Base-by-base conservation (phyloP, 345 rosid genomes). In the Citrus trifoliata region DNA sequence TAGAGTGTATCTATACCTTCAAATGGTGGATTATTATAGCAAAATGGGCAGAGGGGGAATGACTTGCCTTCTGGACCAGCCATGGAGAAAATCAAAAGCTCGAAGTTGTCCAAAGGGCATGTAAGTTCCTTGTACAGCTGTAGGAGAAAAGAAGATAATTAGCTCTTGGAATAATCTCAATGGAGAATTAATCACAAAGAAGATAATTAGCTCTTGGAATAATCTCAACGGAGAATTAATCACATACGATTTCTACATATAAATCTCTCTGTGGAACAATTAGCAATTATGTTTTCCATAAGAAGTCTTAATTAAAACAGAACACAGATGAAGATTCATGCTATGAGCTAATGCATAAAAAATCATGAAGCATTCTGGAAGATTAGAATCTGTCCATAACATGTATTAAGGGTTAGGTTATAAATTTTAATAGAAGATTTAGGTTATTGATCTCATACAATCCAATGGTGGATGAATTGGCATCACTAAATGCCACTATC, bases 41-140 rank as follows among this genome's bases (percentile, higher is more conserved):
- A 95, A 82, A 88, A 91, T 25, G 98, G 99, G 76, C 98, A 95
- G 6, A 93, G 91, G 2, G 99, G 97, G 86, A 90, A 93, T 55
- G 98, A 91, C 89, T 93, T 93, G 78, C 96, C 96, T 84, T 95
- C 99, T 5, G 96, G 87, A 71, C 99, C 99, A 40, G 91, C 95
- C 88, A 95, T 86, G 77, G 98, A 91, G 84, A 91, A 88, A 83
- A 95, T 84, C 87, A 95, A 81, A 78, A 95, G 95, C 90, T 95
- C 99, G 60, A 93, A 95, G 87, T 89, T 88, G 85, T 95, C 98
- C 85, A 93, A 75, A 37, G 99, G 99, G 80, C 99, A 95, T 19
- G 95, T 86, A 69, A 95, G 91, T 78, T 93, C 98, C 88, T 95
- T 95, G 90, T 93, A 95, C 63, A 95, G 87, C 98, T 95, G 93